Evolutionary conservation across 495 filamentous ascomycete species (phyloP).

Genomic region (Bombardia bombarda): DNA sequence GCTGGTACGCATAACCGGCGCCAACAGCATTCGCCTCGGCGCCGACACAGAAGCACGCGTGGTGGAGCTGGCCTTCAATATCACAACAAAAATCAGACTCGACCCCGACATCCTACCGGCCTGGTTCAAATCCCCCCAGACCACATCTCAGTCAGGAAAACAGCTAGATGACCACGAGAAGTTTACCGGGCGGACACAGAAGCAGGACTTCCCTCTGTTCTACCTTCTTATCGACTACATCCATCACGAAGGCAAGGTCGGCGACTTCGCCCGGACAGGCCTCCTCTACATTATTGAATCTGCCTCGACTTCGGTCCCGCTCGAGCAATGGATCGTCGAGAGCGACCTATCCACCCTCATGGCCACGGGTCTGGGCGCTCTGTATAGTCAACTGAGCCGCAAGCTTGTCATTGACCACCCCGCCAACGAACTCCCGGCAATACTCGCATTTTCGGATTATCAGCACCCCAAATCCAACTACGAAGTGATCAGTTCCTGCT

Average conservation of each 20-base stretch:
- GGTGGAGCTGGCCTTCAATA: constrained; percentile 86
- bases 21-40: constrained; percentile 50
- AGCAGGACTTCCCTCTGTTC: constrained; percentile 91
- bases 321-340: constrained; percentile 95
- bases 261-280: constrained; percentile 95
- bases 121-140: constrained; percentile 65
- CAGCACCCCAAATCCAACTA: constrained; percentile 49
- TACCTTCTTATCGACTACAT: constrained; percentile 94
- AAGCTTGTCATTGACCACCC: constrained; percentile 56
- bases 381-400: constrained; percentile 93
- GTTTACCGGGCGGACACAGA: constrained; percentile 80
- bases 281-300: constrained; percentile 93
- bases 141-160: constrained; percentile 33
- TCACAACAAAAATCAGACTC: constrained; percentile 88
- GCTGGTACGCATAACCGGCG: constrained; percentile 56
- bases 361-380: constrained; percentile 88
- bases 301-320: constrained; percentile 65
- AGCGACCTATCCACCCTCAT: constrained; percentile 95
- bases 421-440: constrained; percentile 61
- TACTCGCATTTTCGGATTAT: constrained; percentile 83
- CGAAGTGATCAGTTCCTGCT: constrained; percentile 63
- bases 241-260: constrained; percentile 83
- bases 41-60: constrained; percentile 74
- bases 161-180: constrained; percentile 43
- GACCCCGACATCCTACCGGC: constrained; percentile 75